Evolutionary conservation across 768 basidiomycete species (phyloP).

Genomic region (Symmetrospora coprosmae): DNA sequence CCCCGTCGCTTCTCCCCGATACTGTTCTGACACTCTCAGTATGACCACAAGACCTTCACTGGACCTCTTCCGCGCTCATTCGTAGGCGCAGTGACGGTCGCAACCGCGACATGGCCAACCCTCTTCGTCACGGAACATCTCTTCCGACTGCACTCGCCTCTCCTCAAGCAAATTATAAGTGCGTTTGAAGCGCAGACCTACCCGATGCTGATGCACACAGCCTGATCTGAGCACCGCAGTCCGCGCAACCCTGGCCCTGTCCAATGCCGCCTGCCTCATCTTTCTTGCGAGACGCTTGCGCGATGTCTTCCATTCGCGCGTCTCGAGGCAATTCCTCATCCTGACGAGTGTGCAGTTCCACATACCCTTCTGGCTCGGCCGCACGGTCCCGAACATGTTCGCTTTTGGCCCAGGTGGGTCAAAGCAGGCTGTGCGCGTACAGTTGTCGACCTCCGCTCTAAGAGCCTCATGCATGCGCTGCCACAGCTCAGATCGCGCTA

Average conservation of each 20-base stretch:
- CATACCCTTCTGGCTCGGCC: constrained; percentile 77
- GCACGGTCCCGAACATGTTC: constrained; percentile 90
- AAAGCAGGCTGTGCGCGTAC: constrained; percentile 13
- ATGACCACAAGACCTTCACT: constrained; percentile 76
- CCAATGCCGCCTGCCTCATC: constrained; percentile 52
- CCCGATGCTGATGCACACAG: too few relatives aligned
- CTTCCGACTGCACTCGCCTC: background rate
- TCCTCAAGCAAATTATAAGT: background rate
- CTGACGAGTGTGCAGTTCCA: constrained; percentile 79
- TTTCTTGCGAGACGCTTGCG: constrained; percentile 52
- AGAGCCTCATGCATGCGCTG: background rate
- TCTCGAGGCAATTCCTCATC: constrained; percentile 50
- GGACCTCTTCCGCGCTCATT: constrained; percentile 84
- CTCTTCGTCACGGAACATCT: constrained; percentile 41
- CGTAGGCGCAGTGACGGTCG: constrained; percentile 58
- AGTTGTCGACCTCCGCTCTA: background rate
- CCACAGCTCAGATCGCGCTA: constrained; percentile 28
- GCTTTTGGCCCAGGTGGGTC: constrained; percentile 59
- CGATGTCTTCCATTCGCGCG: constrained; percentile 49
- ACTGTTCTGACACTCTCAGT: constrained; percentile 43
- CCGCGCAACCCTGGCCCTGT: constrained; percentile 54
- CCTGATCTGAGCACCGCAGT: constrained; percentile 41
- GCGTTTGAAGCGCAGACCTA: too few relatives aligned
- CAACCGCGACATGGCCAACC: constrained; percentile 46
- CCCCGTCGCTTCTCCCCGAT: background rate